Conservation (phyloP, 371 early-diverging fungal genomes). For the Umbelopsis sp. region DNA sequence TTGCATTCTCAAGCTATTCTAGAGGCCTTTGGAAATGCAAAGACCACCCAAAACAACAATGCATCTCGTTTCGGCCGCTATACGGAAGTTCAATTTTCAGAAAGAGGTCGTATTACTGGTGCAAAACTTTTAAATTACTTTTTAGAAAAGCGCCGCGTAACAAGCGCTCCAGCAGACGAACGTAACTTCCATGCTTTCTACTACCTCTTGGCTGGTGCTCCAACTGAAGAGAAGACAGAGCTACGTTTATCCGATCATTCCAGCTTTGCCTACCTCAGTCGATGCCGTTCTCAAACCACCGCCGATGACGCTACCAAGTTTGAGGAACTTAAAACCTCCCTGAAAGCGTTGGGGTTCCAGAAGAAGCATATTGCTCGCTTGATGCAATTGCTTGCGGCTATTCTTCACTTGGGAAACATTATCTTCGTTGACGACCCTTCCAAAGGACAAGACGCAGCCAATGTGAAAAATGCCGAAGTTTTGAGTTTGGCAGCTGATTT, state of each 20-base stretch:
- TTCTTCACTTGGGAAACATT: constrained; percentile 91
- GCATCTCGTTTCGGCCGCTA: constrained; percentile 92
- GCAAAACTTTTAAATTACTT: constrained; percentile 91
- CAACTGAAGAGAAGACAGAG: constrained; percentile 40
- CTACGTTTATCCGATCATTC: constrained; percentile 38
- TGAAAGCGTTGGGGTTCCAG: constrained; percentile 84
- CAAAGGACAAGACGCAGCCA: constrained; percentile 67
- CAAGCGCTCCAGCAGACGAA: constrained; percentile 61
- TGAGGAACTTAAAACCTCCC: constrained; percentile 67
- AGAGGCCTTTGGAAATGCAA: constrained; percentile 87
- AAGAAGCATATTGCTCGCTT: constrained; percentile 81
- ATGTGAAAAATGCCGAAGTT: constrained; percentile 75
- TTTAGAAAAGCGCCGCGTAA: constrained; percentile 84
- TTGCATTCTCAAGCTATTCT: constrained; percentile 73
- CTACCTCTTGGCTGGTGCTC: constrained; percentile 65
- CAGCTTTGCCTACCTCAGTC: constrained; percentile 39
- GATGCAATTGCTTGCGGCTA: constrained; percentile 85
- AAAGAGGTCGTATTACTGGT: constrained; percentile 85
- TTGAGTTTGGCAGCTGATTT: constrained; percentile 83
- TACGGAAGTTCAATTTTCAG: constrained; percentile 90
- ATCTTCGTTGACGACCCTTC: constrained; percentile 69
- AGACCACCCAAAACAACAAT: constrained; percentile 73
- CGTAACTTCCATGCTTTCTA: constrained; percentile 94
- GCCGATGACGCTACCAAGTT: constrained; percentile 62
- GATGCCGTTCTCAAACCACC: constrained; percentile 16